Evolutionary conservation across 139 green algal genomes (phyloP), one percentile per base, ranked within the genome.

Genomic region (Ettlia oleoabundans): DNA sequence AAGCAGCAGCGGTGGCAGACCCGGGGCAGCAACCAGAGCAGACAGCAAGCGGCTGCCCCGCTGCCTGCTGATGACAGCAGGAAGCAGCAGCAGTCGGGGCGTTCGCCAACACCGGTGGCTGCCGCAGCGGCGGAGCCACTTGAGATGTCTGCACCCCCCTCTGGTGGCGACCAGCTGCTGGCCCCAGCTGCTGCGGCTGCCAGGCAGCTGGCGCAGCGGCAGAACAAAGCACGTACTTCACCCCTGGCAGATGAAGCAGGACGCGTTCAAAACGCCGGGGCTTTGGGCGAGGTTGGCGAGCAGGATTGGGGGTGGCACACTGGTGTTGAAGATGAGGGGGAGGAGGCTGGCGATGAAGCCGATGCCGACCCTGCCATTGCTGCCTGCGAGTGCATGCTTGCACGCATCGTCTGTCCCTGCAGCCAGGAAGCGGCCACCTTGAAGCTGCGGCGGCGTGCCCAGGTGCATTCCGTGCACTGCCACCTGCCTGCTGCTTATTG

Each of bases 71-170:
- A 28, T 18, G 26, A 0, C 26, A 63, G 71, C 71, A 67, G 71
- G 22, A 26, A 35, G 53, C 73, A 53, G 26, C 53, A 40, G 73
- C 53, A 41, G 73, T 19, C 66, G 32, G 58, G 2, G 41, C 37
- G 40, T 5, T 82, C 76, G 3, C 76, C 41, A 18, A 73, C 76
- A 0, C 62, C 76, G 6, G 76, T 32, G 15, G 61, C 41, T 2
- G 76, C 76, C 0, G 76, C 62, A 5, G 55, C 55, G 18, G 55
- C 55, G 15, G 47, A 15, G 5, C 47, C n/a, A 19, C 62, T 82
- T 30, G 76, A 82, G 61, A 63, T 82, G 76, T 82, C 76, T 33
- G 43, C 24, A 6, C 53, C 73, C 19, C 53, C 76, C 13, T 64
- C 76, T 30, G n/a, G n/a, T n/a, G n/a, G n/a, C n/a, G n/a, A n/a